A percentile compares a stretch with the other conserved stretches of the same genome.
These are phyloP conservation scores for Pyrenophora tritici-repentis DNA, from an alignment of 2,329 filamentous ascomycete genomes.

Conservation along the genomic window DNA sequence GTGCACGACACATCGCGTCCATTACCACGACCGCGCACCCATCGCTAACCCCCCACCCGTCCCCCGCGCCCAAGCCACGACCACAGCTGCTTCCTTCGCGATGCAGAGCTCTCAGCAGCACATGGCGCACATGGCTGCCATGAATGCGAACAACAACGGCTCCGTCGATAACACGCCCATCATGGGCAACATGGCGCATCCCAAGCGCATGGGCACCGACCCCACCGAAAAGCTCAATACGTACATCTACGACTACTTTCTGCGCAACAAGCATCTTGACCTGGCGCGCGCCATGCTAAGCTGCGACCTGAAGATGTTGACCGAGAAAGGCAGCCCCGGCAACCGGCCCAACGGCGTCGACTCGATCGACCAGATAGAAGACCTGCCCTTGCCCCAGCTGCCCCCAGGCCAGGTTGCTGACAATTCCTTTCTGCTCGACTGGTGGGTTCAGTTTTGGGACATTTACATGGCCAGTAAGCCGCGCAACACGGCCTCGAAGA, in stretches of 20 bases:
- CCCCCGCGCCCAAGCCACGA: slow-evolving; percentile 27
- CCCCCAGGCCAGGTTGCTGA: slow-evolving; percentile 65
- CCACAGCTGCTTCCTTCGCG: slow-evolving; percentile 20
- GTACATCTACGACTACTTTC: slow-evolving; percentile 90
- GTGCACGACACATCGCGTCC: slow-evolving; percentile 28
- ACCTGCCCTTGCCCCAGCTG: slow-evolving; percentile 76
- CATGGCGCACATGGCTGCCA: slow-evolving; percentile 69
- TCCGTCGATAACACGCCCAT: slow-evolving; percentile 68
- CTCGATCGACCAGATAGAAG: slow-evolving; percentile 80
- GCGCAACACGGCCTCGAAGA: slow-evolving; percentile 42
- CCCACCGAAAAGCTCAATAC: slow-evolving; percentile 71
- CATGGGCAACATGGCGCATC: slow-evolving; percentile 64
- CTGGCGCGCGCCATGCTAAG: slow-evolving; percentile 70
- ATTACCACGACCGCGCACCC: slow-evolving; percentile 19
- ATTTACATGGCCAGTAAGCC: slow-evolving; percentile 83
- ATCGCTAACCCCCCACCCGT: slow-evolving; percentile 16
- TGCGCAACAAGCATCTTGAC: slow-evolving; percentile 82
- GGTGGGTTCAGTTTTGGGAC: slow-evolving; percentile 98
- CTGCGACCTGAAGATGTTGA: slow-evolving; percentile 59
- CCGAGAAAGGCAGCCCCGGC: slow-evolving; percentile 66
- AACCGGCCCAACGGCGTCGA: slow-evolving; percentile 69
- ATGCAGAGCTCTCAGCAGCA: slow-evolving; percentile 59
- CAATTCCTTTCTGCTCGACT: slow-evolving; percentile 90
- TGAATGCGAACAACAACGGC: slow-evolving; percentile 64
- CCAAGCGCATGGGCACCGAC: slow-evolving; percentile 34